Conservation (phyloP, 2,329 filamentous ascomycete genomes). For the Exophiala calicioides region DNA sequence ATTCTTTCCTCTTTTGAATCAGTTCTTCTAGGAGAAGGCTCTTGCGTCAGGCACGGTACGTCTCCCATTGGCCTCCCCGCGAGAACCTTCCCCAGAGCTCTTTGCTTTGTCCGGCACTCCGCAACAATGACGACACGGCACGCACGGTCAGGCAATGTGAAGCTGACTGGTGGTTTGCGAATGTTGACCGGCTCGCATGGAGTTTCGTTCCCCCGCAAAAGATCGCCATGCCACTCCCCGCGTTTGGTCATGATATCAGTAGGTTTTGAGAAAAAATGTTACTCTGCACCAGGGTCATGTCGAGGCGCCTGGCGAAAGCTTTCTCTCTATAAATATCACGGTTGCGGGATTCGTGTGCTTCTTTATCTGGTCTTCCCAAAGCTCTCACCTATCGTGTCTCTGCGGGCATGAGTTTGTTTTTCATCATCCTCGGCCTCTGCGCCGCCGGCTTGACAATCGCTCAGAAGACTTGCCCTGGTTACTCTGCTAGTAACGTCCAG, state of each 20-base stretch:
- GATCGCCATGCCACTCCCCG: too few relatives aligned
- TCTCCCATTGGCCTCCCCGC: constrained; percentile 4
- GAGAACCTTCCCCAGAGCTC: background rate
- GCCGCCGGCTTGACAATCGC: constrained; percentile 2
- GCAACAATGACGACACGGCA: too few relatives aligned
- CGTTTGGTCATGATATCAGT: too few relatives aligned
- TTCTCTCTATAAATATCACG: too few relatives aligned
- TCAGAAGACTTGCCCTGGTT: constrained; percentile 39
- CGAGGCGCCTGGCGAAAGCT: too few relatives aligned
- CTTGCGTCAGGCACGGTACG: constrained; percentile 9
- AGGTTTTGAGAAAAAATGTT: too few relatives aligned
- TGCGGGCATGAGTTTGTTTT: constrained; percentile 7
- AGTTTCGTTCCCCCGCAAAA: too few relatives aligned
- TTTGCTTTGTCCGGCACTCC: constrained; percentile 7
- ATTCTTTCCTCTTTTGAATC: constrained; percentile 6
- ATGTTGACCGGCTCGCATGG: too few relatives aligned
- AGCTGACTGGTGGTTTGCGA: too few relatives aligned
- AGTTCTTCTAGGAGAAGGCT: background rate
- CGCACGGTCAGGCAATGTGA: too few relatives aligned
- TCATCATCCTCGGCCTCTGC: constrained; percentile 3
- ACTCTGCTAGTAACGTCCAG: constrained; percentile 40
- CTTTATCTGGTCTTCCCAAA: background rate
- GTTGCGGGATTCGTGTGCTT: background rate
- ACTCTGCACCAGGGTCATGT: too few relatives aligned
- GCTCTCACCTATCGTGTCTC: background rate